phyloP scores from a whole-genome alignment of 2,329 filamentous ascomycete species.

The Dactylonectria macrodidyma region DNA sequence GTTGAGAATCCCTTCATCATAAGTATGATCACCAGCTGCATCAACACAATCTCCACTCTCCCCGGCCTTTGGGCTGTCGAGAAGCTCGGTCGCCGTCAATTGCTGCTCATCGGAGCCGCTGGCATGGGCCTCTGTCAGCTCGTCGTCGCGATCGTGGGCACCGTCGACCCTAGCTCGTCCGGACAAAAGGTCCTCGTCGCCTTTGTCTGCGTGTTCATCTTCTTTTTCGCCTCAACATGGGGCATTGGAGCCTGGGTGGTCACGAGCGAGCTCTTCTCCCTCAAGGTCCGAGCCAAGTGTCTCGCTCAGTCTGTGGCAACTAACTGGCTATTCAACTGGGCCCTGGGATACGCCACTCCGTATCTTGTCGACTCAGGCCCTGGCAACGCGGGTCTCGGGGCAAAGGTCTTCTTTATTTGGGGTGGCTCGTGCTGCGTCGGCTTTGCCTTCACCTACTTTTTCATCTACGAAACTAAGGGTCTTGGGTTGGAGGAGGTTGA shows the following conservation, averaged over 20 bases:
- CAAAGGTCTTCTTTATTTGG: slow-evolving; percentile 86
- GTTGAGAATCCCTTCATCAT: slow-evolving; percentile 55
- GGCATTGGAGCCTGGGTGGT: slow-evolving; percentile 86
- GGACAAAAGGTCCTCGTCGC: slow-evolving; percentile 65
- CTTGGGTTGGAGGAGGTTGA: slow-evolving; percentile 87
- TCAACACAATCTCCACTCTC: slow-evolving; percentile 56
- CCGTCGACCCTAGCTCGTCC: slow-evolving; percentile 62
- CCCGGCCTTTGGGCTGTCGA: slow-evolving; percentile 57
- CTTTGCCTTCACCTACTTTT: slow-evolving; percentile 80
- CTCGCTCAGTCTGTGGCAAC: slow-evolving; percentile 79
- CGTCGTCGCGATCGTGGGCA: slow-evolving; percentile 71
- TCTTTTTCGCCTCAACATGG: slow-evolving; percentile 93
- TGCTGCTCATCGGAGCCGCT: slow-evolving; percentile 75
- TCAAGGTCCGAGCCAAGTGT: slow-evolving; percentile 76
- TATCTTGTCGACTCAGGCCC: slow-evolving; percentile 82
- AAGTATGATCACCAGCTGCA: slow-evolving; percentile 57
- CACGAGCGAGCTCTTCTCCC: slow-evolving; percentile 91
- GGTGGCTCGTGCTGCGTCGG: slow-evolving; percentile 78
- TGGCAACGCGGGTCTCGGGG: slow-evolving; percentile 80
- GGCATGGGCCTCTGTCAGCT: slow-evolving; percentile 75
- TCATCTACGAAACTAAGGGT: slow-evolving; percentile 91
- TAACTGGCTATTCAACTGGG: slow-evolving; percentile 84
- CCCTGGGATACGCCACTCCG: slow-evolving; percentile 83
- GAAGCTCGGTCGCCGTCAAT: slow-evolving; percentile 63
- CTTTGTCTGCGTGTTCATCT: slow-evolving; percentile 94